Evolutionary conservation across 495 filamentous ascomycete genomes (phyloP).

Genomic region (Neurospora sp.): DNA sequence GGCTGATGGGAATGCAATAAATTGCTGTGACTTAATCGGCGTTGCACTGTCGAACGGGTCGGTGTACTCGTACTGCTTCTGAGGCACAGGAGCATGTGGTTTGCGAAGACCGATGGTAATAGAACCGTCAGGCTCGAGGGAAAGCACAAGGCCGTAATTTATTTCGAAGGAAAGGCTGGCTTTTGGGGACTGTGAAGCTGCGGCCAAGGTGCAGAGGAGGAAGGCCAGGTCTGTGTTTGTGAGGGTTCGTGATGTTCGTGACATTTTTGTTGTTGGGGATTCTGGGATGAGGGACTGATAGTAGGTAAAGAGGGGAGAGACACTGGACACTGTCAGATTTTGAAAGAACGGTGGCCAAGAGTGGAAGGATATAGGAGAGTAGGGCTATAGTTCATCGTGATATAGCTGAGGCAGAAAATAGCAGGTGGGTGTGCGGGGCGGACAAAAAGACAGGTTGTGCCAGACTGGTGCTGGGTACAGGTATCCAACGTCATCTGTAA

Average conservation of each 20-base stretch:
- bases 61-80: neutral
- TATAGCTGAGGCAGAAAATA: neutral
- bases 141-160: slow-evolving; percentile 5
- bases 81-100: neutral
- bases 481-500: neutral
- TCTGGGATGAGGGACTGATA: too few relatives aligned
- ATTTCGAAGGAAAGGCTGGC: slow-evolving; percentile 3
- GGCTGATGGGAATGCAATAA: neutral
- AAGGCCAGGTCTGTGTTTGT: slow-evolving; percentile 13
- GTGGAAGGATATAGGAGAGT: neutral
- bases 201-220: slow-evolving; percentile 7
- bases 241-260: slow-evolving; percentile 5
- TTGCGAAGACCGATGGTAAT: slow-evolving; percentile 1
- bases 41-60: neutral
- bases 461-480: neutral
- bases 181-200: neutral
- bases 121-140: slow-evolving; percentile 1
- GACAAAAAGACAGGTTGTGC: neutral
- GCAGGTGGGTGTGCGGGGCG: neutral
- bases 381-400: neutral
- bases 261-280: too few relatives aligned
- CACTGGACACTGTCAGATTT: neutral
- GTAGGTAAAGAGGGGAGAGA: neutral
- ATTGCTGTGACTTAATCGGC: neutral
- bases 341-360: neutral